Conservation (phyloP, 805 yeast species). For the Wickerhamomyces mucosus region DNA sequence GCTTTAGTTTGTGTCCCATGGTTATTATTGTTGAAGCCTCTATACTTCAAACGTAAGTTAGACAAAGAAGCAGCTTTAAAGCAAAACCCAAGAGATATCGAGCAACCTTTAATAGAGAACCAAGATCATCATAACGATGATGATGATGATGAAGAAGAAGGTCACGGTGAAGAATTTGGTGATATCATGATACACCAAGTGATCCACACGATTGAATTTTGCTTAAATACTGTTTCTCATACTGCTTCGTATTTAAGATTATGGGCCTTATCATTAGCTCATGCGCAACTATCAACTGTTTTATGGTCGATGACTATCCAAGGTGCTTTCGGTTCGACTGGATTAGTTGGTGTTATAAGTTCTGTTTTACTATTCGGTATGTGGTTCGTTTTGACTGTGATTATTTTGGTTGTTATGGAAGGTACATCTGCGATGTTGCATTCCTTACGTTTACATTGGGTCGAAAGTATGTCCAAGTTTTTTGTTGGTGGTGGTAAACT, state of each 20-base stretch:
- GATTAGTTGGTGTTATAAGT: conserved; percentile 59
- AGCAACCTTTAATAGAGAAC: conserved; percentile 47
- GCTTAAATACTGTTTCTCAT: conserved; percentile 94
- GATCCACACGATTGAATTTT: conserved; percentile 96
- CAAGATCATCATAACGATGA: conserved; percentile 41
- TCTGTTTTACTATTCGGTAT: conserved; percentile 77
- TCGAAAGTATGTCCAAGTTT: conserved; percentile 96
- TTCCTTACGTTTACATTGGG: conserved; percentile 97
- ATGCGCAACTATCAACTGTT: conserved; percentile 90
- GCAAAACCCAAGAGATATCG: conserved; percentile 28
- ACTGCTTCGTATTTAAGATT: conserved; percentile 95
- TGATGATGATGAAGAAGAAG: conserved; percentile 27
- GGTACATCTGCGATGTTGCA: conserved; percentile 99
- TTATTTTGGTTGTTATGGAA: conserved; percentile 91
- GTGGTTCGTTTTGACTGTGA: conserved; percentile 91
- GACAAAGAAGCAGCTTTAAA: conserved; percentile 21
- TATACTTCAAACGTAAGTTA: conserved; percentile 49
- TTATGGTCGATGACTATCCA: conserved; percentile 93
- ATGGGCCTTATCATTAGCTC: conserved; percentile 98
- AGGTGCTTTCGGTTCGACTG: conserved; percentile 53
- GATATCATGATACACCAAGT: conserved; percentile 97
- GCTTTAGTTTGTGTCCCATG: conserved; percentile 93
- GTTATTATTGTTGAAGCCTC: conserved; percentile 78
- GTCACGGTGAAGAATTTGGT: conserved; percentile 66
- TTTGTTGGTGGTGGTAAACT: conserved; percentile 94